A percentile compares a stretch with the other conserved stretches of the same genome.
Conservation (phyloP, 2,329 filamentous ascomycete species). For the Claviceps pazoutovae region DNA sequence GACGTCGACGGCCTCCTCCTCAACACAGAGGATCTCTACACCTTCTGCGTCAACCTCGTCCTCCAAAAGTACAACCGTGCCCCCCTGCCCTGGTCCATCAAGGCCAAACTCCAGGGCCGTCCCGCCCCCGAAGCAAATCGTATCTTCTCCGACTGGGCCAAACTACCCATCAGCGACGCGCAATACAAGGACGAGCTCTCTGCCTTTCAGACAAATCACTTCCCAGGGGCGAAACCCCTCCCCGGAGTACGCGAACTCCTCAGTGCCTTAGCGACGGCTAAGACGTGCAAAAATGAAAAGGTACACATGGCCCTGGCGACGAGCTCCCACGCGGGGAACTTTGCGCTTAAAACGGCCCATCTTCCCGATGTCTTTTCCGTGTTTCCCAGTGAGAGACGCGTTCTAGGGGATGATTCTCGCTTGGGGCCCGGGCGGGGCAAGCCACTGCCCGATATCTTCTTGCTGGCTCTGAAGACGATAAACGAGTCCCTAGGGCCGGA, state of each 20-base stretch:
- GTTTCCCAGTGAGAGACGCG: slow-evolving; percentile 56
- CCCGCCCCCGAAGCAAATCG: slow-evolving; percentile 38
- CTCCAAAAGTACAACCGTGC: slow-evolving; percentile 63
- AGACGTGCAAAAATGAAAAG: slow-evolving; percentile 14
- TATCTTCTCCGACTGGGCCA: slow-evolving; percentile 63
- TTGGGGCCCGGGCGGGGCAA: slow-evolving; percentile 76
- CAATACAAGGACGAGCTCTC: slow-evolving; percentile 49
- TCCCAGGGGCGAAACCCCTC: slow-evolving; percentile 61
- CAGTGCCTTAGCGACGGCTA: slow-evolving; percentile 19
- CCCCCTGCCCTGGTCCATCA: slow-evolving; percentile 79
- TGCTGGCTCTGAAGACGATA: slow-evolving; percentile 71
- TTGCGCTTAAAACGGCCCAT: slow-evolving; percentile 58
- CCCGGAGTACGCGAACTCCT: slow-evolving; percentile 66
- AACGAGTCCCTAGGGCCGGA: slow-evolving; percentile 56
- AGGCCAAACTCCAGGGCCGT: slow-evolving; percentile 63
- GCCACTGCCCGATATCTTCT: slow-evolving; percentile 86
- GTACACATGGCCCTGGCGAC: slow-evolving; percentile 81
- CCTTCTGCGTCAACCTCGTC: slow-evolving; percentile 66
- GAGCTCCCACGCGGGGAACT: slow-evolving; percentile 59
- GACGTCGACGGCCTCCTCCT: slow-evolving; percentile 98
- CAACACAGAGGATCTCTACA: slow-evolving; percentile 85
- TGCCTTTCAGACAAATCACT: slow-evolving; percentile 54
- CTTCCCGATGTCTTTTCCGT: slow-evolving; percentile 43
- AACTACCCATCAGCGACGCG: slow-evolving; percentile 61
- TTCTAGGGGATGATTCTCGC: slow-evolving; percentile 74